phyloP scores from a whole-genome alignment of 805 yeast genomes.

The Ogataea nonfermentans region DNA sequence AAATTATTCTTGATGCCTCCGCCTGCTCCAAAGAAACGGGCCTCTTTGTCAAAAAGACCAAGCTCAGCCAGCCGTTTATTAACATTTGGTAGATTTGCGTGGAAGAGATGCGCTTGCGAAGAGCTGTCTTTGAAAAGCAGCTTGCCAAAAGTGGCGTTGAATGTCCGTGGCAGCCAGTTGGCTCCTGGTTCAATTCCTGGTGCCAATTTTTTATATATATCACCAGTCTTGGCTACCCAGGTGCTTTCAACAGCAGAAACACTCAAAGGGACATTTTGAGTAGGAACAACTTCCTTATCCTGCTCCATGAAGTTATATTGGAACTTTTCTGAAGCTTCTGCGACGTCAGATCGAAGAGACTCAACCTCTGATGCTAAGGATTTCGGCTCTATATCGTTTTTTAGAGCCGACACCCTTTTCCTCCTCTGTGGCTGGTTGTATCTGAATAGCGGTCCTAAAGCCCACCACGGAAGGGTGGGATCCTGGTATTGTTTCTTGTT shows the following conservation, averaged over 20 bases:
- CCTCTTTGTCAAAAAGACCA: conserved; percentile 23
- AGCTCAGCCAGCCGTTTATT: conserved; percentile 24
- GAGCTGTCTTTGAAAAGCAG: conserved; percentile 20
- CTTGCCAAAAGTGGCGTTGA: conserved; percentile 32
- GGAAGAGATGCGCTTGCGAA: conserved; percentile 22
- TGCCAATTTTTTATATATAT: conserved; percentile 14
- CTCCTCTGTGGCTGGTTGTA: conserved; percentile 19
- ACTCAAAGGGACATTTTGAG: background rate
- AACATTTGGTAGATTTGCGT: conserved; percentile 27
- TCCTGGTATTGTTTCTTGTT: conserved; percentile 20
- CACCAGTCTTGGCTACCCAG: conserved; percentile 2
- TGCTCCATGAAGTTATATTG: conserved; percentile 29
- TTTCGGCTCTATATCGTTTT: conserved; percentile 13
- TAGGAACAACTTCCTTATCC: background rate
- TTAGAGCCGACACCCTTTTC: conserved; percentile 6
- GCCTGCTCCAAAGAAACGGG: conserved; percentile 28
- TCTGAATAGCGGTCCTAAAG: conserved; percentile 22
- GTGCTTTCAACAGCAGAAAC: background rate
- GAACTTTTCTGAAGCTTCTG: conserved; percentile 26
- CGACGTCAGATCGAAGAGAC: conserved; percentile 21
- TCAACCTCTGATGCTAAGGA: conserved; percentile 21
- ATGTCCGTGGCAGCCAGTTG: conserved; percentile 24
- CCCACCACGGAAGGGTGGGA: conserved; percentile 33
- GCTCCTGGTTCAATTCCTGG: conserved; percentile 8
- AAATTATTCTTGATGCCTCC: conserved; percentile 33